A percentile compares a stretch with the other conserved stretches of the same genome.
phyloP scores from a whole-genome alignment of 2,329 filamentous ascomycete species.

The Drechslera avenae region DNA sequence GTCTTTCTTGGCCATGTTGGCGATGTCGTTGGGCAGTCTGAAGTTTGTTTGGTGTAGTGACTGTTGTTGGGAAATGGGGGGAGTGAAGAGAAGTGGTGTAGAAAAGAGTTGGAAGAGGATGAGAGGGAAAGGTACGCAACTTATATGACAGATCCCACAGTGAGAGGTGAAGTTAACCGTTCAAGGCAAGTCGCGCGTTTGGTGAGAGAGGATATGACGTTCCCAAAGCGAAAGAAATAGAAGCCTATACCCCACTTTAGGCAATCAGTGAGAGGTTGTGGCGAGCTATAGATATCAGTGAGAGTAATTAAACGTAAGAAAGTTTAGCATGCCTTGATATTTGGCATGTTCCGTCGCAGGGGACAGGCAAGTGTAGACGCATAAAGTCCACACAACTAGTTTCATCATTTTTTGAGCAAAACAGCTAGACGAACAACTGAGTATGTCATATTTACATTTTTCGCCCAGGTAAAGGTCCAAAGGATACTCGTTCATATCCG shows the following conservation, averaged over 20 bases:
- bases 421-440: too few relatives aligned
- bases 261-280: background rate
- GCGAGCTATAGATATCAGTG: background rate
- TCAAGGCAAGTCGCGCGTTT: background rate
- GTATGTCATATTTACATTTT: too few relatives aligned
- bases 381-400: too few relatives aligned
- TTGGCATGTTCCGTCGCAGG: background rate
- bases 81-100: too few relatives aligned
- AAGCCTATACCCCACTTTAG: slow-evolving; percentile 4
- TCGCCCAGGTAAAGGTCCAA: background rate
- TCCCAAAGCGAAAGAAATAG: slow-evolving; percentile 6
- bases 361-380: too few relatives aligned
- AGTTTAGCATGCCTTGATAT: background rate
- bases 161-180: slow-evolving; percentile 8
- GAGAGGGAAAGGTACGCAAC: background rate
- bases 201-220: slow-evolving; percentile 13
- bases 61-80: slow-evolving; percentile 6
- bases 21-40: slow-evolving; percentile 13
- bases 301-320: background rate
- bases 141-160: background rate
- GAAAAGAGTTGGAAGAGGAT: background rate
- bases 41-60: background rate
- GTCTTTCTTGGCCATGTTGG: slow-evolving; percentile 5
- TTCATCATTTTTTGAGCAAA: too few relatives aligned
- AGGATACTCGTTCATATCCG: slow-evolving; percentile 67